Evolutionary conservation across 2,329 filamentous ascomycete species (phyloP), one percentile per base, ranked within the genome.

Genomic region (Berkeleyomyces rouxiae): DNA sequence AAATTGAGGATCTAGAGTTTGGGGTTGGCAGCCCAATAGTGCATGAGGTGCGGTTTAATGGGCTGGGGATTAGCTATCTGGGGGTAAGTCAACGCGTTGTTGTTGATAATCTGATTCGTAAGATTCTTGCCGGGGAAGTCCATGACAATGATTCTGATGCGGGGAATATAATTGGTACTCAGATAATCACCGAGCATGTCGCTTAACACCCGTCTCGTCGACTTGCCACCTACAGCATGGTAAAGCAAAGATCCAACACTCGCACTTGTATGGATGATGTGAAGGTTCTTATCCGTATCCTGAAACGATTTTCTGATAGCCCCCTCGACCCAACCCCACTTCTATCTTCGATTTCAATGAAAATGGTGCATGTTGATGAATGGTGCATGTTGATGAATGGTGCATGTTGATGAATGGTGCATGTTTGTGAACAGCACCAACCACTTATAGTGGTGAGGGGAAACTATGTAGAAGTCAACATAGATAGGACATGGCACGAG

Each of bases 141-240:
- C 1, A 77, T 70, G 65, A 79, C 78, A 43, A 79, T 70, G 9
- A 79, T 69, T 9, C 77, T 77, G 1, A 75, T 73, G 31, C 73
- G 70, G n/a, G 3, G 39, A 13, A 13, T 36, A 23, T 39, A 10
- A 13, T 46, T 10, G 5, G n/a, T 16, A 44, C 71, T 67, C 40
- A 78, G 69, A 72, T 74, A 79, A 65, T 70, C 69, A 42, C 76
- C 76, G 40, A 76, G 77, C 70, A 73, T 72, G 66, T 78, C 76
- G 63, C 79, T 79, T 70, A 79, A 77, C 31, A 77, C 77, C 3
- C 13, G n/a, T 2, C 67, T 67, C 3, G 77, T 70, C 16, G 71
- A 71, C 49, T 70, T 68, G 0, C 77, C 77, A 16, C 77, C 77
- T 0, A 76, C 77, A 66, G 79, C 76, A n/a, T n/a, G n/a, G n/a